phyloP scores from a whole-genome alignment of 2,329 filamentous ascomycete genomes.

The Fusarium acutatum region DNA sequence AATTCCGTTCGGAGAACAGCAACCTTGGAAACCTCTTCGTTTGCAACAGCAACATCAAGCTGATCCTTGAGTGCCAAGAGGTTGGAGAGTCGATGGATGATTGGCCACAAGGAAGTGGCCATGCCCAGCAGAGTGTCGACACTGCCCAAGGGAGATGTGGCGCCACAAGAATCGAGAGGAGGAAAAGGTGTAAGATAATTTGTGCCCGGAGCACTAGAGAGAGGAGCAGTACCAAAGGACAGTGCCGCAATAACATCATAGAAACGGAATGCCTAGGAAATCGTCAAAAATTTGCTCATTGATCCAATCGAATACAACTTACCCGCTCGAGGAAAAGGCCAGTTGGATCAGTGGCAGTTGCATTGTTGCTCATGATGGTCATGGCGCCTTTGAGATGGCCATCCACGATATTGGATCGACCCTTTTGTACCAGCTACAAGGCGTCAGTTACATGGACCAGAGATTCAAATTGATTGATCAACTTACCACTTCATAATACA shows the following conservation, averaged over 20 bases:
- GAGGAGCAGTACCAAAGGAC: conserved; percentile 66
- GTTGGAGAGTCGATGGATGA: conserved; percentile 68
- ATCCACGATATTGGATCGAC: conserved; percentile 67
- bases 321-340: conserved; percentile 68
- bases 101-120: conserved; percentile 69
- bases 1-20: conserved; percentile 60
- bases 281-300: neutral
- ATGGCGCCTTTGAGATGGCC: conserved; percentile 69
- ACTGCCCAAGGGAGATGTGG: conserved; percentile 58
- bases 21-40: conserved; percentile 54
- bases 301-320: conserved; percentile 27
- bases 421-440: conserved; percentile 65
- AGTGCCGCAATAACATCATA: conserved; percentile 72
- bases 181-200: conserved; percentile 58
- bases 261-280: conserved; percentile 66
- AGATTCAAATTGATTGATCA: neutral
- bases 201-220: conserved; percentile 59
- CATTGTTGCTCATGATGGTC: conserved; percentile 64
- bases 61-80: conserved; percentile 62
- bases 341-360: conserved; percentile 58
- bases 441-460: conserved; percentile 7
- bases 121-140: conserved; percentile 69
- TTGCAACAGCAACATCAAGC: conserved; percentile 55
- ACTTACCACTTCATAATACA: conserved; percentile 71
- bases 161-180: conserved; percentile 54